Evolutionary conservation across 257 asterid genomes (phyloP).

Genomic region (Solanum etuberosum): DNA sequence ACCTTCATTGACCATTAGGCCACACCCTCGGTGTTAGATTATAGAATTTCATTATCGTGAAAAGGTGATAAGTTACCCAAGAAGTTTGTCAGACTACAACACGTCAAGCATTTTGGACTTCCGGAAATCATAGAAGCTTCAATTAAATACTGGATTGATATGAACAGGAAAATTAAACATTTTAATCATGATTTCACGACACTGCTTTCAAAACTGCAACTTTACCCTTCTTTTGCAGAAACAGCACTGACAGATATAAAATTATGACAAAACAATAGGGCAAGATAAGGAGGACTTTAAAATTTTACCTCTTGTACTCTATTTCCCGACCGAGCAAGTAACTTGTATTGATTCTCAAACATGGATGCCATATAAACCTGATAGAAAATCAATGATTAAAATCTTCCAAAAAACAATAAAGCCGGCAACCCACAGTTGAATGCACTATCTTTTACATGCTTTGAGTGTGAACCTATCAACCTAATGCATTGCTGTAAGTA

Average conservation of each 20-base stretch:
- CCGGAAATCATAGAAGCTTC: not conserved
- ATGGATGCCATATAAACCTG: conserved; percentile 89
- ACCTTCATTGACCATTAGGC: not conserved
- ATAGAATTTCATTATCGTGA: not conserved
- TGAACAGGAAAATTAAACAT: not conserved
- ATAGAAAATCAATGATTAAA: not conserved
- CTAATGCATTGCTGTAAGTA: not conserved
- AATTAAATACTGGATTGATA: not conserved
- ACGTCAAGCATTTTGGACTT: not conserved
- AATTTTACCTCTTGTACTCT: conserved; percentile 69
- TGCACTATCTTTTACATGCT: not conserved
- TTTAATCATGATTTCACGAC: not conserved
- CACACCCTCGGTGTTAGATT: not conserved
- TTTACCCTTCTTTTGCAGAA: not conserved
- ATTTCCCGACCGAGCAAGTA: conserved; percentile 93
- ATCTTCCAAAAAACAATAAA: not conserved
- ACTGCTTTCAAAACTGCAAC: not conserved
- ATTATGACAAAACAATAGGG: not conserved
- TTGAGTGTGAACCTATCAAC: not conserved
- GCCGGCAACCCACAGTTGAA: not conserved
- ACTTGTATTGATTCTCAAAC: conserved; percentile 78
- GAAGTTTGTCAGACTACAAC: not conserved
- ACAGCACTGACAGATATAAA: not conserved
- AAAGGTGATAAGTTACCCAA: not conserved
- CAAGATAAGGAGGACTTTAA: not conserved